phyloP scores from a whole-genome alignment of 73 alveolate species.

The Uronychia binucleata region DNA sequence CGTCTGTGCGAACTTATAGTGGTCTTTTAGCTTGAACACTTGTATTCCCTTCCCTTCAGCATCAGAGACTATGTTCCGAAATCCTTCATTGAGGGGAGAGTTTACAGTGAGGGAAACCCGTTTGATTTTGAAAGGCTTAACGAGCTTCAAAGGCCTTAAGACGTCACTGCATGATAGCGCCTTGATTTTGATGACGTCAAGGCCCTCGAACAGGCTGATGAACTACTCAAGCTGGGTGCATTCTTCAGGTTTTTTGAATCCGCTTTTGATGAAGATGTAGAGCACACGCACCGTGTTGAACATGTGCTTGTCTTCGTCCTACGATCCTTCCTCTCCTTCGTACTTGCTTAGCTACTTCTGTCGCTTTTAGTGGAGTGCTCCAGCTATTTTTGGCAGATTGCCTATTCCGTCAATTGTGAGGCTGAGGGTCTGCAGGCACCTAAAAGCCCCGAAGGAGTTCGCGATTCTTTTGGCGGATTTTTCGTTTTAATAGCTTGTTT shows the following conservation, averaged over 20 bases:
- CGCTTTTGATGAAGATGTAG: not conserved
- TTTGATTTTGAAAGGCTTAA: not conserved
- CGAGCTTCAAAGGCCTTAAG: not conserved
- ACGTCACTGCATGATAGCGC: not conserved
- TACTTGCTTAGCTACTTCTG: not conserved
- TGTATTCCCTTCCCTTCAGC: not conserved
- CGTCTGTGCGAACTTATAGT: not conserved
- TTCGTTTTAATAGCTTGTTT: not conserved
- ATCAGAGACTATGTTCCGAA: not conserved
- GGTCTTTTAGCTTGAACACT: not conserved
- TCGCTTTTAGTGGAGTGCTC: not conserved
- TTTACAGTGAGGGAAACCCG: not conserved
- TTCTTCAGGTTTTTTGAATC: not conserved
- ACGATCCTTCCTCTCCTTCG: not conserved
- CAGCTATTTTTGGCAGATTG: not conserved
- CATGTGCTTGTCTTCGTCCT: not conserved
- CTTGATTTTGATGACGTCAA: not conserved
- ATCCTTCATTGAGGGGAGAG: not conserved
- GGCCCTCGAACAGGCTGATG: not conserved
- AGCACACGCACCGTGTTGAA: not conserved
- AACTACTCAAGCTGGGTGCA: not conserved
- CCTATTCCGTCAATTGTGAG: not conserved
- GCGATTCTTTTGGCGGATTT: not conserved
- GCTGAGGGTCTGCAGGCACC: not conserved
- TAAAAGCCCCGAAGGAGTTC: not conserved